phyloP scores from a whole-genome alignment of 192 early-diverging fungal genomes.

The Linderina pennispora region DNA sequence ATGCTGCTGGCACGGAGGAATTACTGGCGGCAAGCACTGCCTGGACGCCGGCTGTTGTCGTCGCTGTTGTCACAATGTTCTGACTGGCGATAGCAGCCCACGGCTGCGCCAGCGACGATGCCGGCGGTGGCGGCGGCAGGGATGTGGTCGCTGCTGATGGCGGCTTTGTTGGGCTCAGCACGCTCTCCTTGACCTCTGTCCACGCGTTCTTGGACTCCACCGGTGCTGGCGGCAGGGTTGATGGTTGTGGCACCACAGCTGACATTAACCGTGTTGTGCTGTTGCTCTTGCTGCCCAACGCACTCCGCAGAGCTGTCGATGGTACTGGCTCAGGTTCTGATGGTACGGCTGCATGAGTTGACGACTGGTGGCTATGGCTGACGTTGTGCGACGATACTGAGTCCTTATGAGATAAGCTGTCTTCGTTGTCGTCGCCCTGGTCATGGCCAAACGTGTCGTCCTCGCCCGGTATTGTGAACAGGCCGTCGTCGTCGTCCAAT shows the following conservation, averaged over 20 bases:
- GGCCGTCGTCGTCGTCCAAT: conserved; percentile 83
- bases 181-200: conserved; percentile 45
- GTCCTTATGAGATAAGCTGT: conserved; percentile 1
- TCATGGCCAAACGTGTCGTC: conserved; percentile 43
- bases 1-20: too few relatives aligned
- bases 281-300: conserved; percentile 14
- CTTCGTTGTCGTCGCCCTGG: conserved; percentile 14
- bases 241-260: conserved; percentile 20
- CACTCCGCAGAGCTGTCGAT: conserved; percentile 6
- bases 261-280: conserved; percentile 1
- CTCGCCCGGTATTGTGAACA: conserved; percentile 70
- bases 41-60: neutral
- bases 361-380: too few relatives aligned
- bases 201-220: conserved; percentile 44
- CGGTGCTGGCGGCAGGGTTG: conserved; percentile 41
- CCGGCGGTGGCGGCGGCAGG: conserved; percentile 9
- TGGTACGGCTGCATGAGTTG: too few relatives aligned
- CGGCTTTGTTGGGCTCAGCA: conserved; percentile 41
- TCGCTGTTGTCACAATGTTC: neutral
- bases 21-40: neutral
- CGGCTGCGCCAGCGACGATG: conserved; percentile 34
- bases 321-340: too few relatives aligned
- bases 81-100: conserved; percentile 45
- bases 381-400: neutral
- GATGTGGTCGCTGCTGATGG: conserved; percentile 21